Conservation (phyloP, 78 protist species). For the Salpingoeca rosetta region DNA sequence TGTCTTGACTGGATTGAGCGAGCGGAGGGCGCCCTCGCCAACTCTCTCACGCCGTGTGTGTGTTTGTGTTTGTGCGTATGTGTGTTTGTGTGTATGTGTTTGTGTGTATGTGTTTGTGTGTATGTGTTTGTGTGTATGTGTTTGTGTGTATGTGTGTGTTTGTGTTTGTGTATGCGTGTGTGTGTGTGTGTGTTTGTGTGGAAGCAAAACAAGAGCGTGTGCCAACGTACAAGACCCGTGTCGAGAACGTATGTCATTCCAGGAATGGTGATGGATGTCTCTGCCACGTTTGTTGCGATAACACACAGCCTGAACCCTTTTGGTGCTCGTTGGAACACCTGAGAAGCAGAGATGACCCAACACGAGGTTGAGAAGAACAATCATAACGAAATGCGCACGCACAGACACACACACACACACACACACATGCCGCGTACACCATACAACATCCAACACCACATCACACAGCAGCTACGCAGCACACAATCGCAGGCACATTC, state of each 20-base stretch:
- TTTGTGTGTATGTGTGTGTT: too few species aligned
- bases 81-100: too few species aligned
- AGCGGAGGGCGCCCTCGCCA: too few species aligned
- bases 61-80: too few species aligned
- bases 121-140: too few species aligned
- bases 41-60: too few species aligned
- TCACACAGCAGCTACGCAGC: neutral
- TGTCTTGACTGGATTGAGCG: too few species aligned
- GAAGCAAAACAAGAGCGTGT: too few species aligned
- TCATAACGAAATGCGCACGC: neutral
- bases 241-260: slow-evolving; percentile 64
- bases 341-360: neutral
- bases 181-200: too few species aligned
- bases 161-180: too few species aligned
- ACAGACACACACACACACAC: neutral
- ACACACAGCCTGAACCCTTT: slow-evolving; percentile 73
- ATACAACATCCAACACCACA: neutral
- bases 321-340: slow-evolving; percentile 53
- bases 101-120: too few species aligned
- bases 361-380: neutral
- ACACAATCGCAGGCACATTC: neutral
- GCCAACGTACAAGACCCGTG: too few species aligned
- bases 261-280: slow-evolving; percentile 97
- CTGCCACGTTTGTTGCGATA: slow-evolving; percentile 98
- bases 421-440: neutral